phyloP scores from a whole-genome alignment of 2,329 filamentous ascomycete genomes.

The Penicillium sp. region DNA sequence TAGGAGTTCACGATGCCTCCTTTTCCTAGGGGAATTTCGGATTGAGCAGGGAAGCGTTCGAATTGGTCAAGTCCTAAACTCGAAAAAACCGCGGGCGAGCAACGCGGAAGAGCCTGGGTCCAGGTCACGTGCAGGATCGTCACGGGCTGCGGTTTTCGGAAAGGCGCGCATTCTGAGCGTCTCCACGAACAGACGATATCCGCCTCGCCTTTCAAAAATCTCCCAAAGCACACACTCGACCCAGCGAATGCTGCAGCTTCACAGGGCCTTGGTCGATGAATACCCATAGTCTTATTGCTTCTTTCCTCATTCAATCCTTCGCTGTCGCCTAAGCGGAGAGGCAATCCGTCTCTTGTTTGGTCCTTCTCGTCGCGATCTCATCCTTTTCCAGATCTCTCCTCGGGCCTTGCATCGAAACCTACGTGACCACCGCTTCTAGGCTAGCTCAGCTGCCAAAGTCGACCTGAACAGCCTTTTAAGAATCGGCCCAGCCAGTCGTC shows the following conservation, averaged over 20 bases:
- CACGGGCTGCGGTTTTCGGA: slow-evolving; percentile 36
- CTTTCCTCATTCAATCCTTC: slow-evolving; percentile 9
- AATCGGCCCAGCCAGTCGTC: slow-evolving; percentile 12
- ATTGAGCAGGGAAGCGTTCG: neutral
- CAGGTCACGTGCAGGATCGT: slow-evolving; percentile 37
- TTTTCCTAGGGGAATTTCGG: neutral
- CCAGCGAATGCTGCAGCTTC: neutral
- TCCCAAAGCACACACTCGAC: neutral
- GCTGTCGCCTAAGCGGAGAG: slow-evolving; percentile 13
- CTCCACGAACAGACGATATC: slow-evolving; percentile 26
- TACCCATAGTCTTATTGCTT: neutral
- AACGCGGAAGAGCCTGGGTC: slow-evolving; percentile 29
- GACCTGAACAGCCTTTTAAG: slow-evolving; percentile 19
- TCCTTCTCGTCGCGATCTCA: slow-evolving; percentile 32
- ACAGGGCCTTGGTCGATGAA: slow-evolving; percentile 12
- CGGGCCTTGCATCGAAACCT: slow-evolving; percentile 34
- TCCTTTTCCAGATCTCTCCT: slow-evolving; percentile 27
- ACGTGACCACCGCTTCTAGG: slow-evolving; percentile 21
- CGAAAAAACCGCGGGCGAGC: slow-evolving; percentile 10
- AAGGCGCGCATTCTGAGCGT: slow-evolving; percentile 32
- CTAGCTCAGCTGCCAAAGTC: slow-evolving; percentile 25
- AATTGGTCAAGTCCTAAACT: neutral
- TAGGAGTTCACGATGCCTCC: slow-evolving; percentile 9
- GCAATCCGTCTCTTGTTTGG: slow-evolving; percentile 21
- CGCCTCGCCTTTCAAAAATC: slow-evolving; percentile 24